A percentile compares a stretch with the other conserved stretches of the same genome.
phyloP scores from a whole-genome alignment of 2,329 filamentous ascomycete genomes.

The Aspergillus bombycis region DNA sequence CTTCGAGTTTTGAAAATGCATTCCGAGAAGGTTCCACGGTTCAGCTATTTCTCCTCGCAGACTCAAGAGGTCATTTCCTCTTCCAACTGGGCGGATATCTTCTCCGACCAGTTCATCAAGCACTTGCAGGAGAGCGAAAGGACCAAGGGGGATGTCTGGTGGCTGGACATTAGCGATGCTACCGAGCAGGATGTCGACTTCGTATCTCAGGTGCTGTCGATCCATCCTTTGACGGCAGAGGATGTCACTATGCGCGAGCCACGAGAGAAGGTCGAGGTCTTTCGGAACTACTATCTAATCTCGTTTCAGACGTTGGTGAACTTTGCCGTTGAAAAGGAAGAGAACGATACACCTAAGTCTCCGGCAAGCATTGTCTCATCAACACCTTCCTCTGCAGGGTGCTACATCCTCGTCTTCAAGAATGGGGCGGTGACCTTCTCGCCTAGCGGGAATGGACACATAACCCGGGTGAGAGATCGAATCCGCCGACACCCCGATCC shows the following conservation, averaged over 20 bases:
- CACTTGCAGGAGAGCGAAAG: conserved; percentile 20
- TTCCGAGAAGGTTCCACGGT: conserved; percentile 53
- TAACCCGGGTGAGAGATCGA: conserved; percentile 80
- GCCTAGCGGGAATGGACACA: conserved; percentile 81
- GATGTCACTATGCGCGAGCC: conserved; percentile 93
- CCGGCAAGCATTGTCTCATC: conserved; percentile 5
- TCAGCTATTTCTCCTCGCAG: conserved; percentile 93
- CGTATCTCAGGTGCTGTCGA: conserved; percentile 87
- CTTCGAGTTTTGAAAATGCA: conserved; percentile 5
- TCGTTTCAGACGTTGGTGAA: conserved; percentile 83
- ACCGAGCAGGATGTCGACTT: conserved; percentile 82
- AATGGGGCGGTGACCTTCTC: conserved; percentile 93
- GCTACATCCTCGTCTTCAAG: conserved; percentile 93
- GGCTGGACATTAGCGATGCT: conserved; percentile 89
- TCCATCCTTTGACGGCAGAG: conserved; percentile 91
- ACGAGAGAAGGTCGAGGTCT: conserved; percentile 96
- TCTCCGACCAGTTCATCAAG: conserved; percentile 13
- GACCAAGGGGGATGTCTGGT: conserved; percentile 67
- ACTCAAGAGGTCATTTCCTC: conserved; percentile 57
- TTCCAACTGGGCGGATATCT: conserved; percentile 25
- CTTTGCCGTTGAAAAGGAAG: conserved; percentile 63
- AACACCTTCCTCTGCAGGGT: conserved; percentile 79
- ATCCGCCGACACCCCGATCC: conserved; percentile 91
- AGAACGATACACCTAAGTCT: conserved; percentile 69
- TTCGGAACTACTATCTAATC: conserved; percentile 95